These are phyloP conservation scores for Aspergillus sp. DNA, from an alignment of 2,329 filamentous ascomycete species.

Conservation along the genomic window DNA sequence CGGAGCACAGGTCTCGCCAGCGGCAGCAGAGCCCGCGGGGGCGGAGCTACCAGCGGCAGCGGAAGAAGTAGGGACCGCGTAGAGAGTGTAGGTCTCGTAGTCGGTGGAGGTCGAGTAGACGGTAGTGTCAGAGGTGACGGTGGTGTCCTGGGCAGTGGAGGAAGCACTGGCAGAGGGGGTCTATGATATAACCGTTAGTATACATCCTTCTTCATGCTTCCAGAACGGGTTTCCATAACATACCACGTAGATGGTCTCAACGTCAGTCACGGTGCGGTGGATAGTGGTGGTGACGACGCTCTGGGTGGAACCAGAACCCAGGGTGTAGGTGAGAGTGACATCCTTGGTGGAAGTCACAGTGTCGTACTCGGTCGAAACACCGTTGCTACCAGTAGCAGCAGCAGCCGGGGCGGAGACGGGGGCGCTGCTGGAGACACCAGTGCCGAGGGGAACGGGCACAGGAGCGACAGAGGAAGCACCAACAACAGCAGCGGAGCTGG, in stretches of 20 bases:
- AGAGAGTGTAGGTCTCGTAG: conserved; percentile 27
- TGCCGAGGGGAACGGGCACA: conserved; percentile 24
- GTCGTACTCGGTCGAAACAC: conserved; percentile 8
- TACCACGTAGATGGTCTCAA: conserved; percentile 32
- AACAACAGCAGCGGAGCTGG: not conserved
- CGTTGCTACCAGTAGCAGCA: not conserved
- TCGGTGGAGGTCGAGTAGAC: conserved; percentile 26
- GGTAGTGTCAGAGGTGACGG: conserved; percentile 31
- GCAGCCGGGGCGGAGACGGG: conserved; percentile 8
- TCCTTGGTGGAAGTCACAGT: conserved; percentile 26
- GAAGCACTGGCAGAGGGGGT: conserved; percentile 9
- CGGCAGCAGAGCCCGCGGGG: conserved; percentile 3
- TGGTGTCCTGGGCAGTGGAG: conserved; percentile 1
- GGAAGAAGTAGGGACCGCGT: conserved; percentile 20
- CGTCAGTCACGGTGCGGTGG: conserved; percentile 33
- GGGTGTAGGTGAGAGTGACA: conserved; percentile 44
- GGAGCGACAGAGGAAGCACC: conserved; percentile 14
- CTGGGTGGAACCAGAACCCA: conserved; percentile 38
- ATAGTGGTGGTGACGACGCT: conserved; percentile 43
- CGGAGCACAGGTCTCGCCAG: conserved; percentile 17
- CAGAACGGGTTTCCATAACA: conserved; percentile 12
- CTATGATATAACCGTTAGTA: conserved; percentile 6
- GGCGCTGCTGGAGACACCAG: conserved; percentile 20
- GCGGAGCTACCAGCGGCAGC: conserved; percentile 15
- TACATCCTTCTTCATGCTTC: not conserved